A percentile compares a stretch with the other conserved stretches of the same genome.
Conservation (phyloP, 495 filamentous ascomycete genomes). For the Hypoxylon perforatum region DNA sequence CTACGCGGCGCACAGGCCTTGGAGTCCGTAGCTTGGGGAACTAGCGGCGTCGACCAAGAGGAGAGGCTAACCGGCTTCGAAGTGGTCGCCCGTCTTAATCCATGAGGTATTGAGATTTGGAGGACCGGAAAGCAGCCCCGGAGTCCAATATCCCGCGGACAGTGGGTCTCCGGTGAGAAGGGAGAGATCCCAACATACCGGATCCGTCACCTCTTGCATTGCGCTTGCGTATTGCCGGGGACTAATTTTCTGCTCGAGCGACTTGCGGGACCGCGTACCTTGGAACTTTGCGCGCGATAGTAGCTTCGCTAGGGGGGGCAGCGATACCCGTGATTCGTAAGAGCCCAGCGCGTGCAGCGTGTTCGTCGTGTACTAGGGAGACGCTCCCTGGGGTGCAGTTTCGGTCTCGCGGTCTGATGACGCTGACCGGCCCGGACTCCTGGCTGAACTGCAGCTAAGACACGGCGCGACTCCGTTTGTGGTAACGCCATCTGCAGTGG, state of each 20-base stretch:
- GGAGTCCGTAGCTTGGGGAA: constrained; percentile 4
- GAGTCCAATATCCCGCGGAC: constrained; percentile 26
- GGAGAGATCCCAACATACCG: constrained; percentile 15
- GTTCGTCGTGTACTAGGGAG: background rate
- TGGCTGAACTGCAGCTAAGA: constrained; percentile 24
- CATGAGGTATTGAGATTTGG: constrained; percentile 4
- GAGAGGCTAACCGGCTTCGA: constrained; percentile 16
- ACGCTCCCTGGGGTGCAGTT: background rate
- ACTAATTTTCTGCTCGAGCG: constrained; percentile 2
- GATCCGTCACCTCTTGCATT: constrained; percentile 27
- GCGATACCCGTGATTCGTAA: background rate
- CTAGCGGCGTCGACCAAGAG: constrained; percentile 22
- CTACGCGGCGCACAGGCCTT: constrained; percentile 14
- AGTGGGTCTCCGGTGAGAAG: constrained; percentile 6
- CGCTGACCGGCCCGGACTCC: constrained; percentile 5
- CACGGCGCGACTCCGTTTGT: constrained; percentile 20
- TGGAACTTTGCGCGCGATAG: constrained; percentile 7
- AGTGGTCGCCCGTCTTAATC: constrained; percentile 18
- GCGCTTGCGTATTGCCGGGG: constrained; percentile 22
- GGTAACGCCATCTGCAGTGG: constrained; percentile 21
- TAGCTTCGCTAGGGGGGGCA: background rate
- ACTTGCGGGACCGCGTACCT: constrained; percentile 17
- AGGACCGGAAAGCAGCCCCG: constrained; percentile 13
- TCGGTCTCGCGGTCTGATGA: constrained; percentile 10
- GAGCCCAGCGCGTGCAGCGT: background rate